phyloP scores from a whole-genome alignment of 2,329 filamentous ascomycete genomes.

The Eurotiales sp. region DNA sequence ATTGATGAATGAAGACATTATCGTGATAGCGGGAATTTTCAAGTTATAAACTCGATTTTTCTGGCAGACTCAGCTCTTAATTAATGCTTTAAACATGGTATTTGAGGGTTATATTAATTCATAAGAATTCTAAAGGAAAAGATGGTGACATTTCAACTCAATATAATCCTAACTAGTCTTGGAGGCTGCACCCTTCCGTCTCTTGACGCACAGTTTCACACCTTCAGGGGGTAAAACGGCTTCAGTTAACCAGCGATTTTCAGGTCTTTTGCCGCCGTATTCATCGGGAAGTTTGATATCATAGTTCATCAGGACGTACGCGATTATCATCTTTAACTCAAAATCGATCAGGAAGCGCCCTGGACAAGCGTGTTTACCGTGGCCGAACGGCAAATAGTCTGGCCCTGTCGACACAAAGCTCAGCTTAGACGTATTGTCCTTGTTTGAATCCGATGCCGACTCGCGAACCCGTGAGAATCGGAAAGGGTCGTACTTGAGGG shows the following conservation, averaged over 20 bases:
- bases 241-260: slow-evolving; percentile 16
- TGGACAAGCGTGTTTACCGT: slow-evolving; percentile 49
- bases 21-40: too few relatives aligned
- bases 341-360: slow-evolving; percentile 26
- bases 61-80: too few relatives aligned
- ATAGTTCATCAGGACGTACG: slow-evolving; percentile 28
- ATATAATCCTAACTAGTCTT: too few relatives aligned
- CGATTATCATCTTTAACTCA: slow-evolving; percentile 25
- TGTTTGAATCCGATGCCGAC: slow-evolving; percentile 6
- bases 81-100: too few relatives aligned
- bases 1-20: neutral
- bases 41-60: too few relatives aligned
- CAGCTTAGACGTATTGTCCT: slow-evolving; percentile 32
- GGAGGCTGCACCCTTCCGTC: too few relatives aligned
- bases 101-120: too few relatives aligned
- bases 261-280: slow-evolving; percentile 13
- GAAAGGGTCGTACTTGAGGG: slow-evolving; percentile 41
- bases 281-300: slow-evolving; percentile 20
- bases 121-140: too few relatives aligned
- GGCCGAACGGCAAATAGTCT: slow-evolving; percentile 53
- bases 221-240: slow-evolving; percentile 12
- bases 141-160: too few relatives aligned
- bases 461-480: slow-evolving; percentile 32
- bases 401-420: slow-evolving; percentile 54
- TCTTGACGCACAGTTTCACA: slow-evolving; percentile 18